A percentile compares a stretch with the other conserved stretches of the same genome.
Evolutionary conservation across 306 rosid species (phyloP).

Genomic region (Castanospermum australe): DNA sequence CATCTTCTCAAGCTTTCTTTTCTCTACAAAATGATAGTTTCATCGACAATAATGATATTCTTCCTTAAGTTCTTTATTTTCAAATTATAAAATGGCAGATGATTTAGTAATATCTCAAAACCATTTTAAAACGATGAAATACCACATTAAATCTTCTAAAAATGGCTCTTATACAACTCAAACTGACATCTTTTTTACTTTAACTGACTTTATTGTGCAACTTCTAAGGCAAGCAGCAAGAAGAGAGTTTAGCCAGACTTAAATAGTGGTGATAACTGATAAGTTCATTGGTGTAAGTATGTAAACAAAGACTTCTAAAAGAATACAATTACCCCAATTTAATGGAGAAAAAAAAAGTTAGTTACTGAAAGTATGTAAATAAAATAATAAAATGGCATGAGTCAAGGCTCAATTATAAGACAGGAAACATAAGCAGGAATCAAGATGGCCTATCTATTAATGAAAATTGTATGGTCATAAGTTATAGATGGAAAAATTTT

Average conservation of each 20-base stretch:
- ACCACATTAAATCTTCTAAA: not conserved
- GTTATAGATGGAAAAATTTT: not conserved
- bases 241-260: not conserved
- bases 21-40: not conserved
- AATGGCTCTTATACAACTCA: not conserved
- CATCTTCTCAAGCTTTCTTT: not conserved
- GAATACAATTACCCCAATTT: not conserved
- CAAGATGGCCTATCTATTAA: conserved; percentile 4
- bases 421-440: not conserved
- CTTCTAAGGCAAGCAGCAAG: conserved; percentile 15
- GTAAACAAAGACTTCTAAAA: too few species aligned
- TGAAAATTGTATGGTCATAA: not conserved
- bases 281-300: not conserved
- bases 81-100: not conserved
- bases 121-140: not conserved
- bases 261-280: not conserved
- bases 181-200: not conserved
- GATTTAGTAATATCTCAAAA: not conserved
- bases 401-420: not conserved
- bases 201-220: not conserved
- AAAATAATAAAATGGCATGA: not conserved
- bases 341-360: not conserved
- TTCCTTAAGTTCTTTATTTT: not conserved
- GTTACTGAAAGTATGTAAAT: not conserved
- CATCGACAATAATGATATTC: not conserved